phyloP scores from a whole-genome alignment of 345 rosid species.

The Ceriops decandra region DNA sequence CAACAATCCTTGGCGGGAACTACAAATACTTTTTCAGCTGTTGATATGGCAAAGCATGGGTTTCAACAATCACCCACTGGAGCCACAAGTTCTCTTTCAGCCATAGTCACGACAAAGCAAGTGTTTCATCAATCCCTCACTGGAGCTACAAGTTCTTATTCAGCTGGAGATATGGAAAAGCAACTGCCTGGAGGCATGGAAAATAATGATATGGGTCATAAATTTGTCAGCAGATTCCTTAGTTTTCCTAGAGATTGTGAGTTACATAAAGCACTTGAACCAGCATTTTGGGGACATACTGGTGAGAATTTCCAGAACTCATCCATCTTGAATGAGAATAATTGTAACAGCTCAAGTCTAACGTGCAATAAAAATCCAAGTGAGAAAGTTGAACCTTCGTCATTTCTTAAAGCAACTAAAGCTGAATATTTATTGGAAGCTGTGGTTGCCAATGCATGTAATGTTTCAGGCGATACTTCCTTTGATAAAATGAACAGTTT shows the following conservation, averaged over 20 bases:
- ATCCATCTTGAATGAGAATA: constrained; percentile 19
- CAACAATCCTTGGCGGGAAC: too few species aligned
- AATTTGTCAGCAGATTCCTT: constrained; percentile 17
- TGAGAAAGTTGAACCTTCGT: constrained; percentile 22
- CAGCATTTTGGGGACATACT: constrained; percentile 21
- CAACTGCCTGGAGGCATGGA: constrained; percentile 17
- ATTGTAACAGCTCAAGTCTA: constrained; percentile 8
- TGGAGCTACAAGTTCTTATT: not conserved
- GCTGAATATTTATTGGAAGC: constrained; percentile 45
- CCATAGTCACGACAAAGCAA: not conserved
- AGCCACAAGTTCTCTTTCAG: too few species aligned
- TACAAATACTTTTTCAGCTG: too few species aligned
- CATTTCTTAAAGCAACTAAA: constrained; percentile 21
- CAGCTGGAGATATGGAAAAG: not conserved
- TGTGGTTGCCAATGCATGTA: constrained; percentile 26
- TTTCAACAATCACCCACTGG: too few species aligned
- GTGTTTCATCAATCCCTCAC: constrained; percentile 20
- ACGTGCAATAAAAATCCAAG: constrained; percentile 7
- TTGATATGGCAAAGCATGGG: not conserved
- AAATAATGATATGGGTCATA: not conserved
- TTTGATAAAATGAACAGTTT: constrained; percentile 1
- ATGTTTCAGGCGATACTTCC: constrained; percentile 12
- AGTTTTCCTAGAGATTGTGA: constrained; percentile 40
- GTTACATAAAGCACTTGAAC: constrained; percentile 45
- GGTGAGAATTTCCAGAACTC: constrained; percentile 26